Evolutionary conservation across 2,329 filamentous ascomycete species (phyloP), one percentile per base, ranked within the genome.

Genomic region (Samsoniella hepiali): DNA sequence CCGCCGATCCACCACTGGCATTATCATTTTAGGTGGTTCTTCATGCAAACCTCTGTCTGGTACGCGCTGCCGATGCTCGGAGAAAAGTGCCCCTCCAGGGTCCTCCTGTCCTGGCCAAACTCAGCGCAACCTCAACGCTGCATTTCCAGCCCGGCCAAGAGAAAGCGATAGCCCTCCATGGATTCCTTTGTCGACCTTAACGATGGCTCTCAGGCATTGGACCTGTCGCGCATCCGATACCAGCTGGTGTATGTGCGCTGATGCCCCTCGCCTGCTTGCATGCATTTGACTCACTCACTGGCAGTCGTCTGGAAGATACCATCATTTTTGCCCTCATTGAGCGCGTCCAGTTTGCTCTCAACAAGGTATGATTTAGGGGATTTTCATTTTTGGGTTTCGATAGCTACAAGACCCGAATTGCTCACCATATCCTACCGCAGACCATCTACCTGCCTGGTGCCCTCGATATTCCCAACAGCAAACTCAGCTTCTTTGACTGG

Each of bases 241-340:
- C 92, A 97, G 77, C 81, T 97, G 66, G 96, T 97, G 93, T 96
- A 78, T 77, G 86, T 78, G 86, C n/a, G 56, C 50, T 27, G 40
- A 36, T 22, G 11, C 36, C 45, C 27, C 38, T 38, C 10, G 7
- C 10, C 42, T 42, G 22, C 27, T 22, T n/a, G 8, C n/a, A n/a
- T 9, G 36, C 47, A 51, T 31, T 49, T 49, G 44, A 61, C 32
- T 63, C 31, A 63, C 47, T 54, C 57, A 67, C 22, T 40, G 49
- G 32, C 72, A 99, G 95, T 72, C 95, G 95, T 27, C 84, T 98
- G 22, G 95, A 99, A 80, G 95, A 99, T 74, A 98, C 94, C 66
- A 98, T 99, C 73, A 96, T 91, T 68, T 97, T 96, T 78, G 91
- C 97, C 77, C 83, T 99, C 45, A 98, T 98, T 72, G 95, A 99